Evolutionary conservation across 768 basidiomycete genomes (phyloP).

Genomic region (Gelatoporia subvermispora): DNA sequence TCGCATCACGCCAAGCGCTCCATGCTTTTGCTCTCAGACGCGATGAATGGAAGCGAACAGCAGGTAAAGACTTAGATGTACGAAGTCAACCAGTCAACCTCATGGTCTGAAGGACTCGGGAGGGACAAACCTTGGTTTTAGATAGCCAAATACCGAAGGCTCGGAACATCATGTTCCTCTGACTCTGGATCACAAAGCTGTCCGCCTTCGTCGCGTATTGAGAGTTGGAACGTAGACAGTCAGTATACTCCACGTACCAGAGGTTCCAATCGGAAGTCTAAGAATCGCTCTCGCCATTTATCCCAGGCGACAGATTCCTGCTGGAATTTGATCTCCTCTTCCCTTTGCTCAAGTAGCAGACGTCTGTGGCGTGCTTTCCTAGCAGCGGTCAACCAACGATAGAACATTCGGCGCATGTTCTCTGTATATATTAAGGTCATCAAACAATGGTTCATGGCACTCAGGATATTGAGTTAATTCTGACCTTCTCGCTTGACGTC

Average conservation of each 20-base stretch:
- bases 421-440: slow-evolving; percentile 42
- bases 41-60: slow-evolving; percentile 68
- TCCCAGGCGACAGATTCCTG: slow-evolving; percentile 63
- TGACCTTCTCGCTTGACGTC: slow-evolving; percentile 76
- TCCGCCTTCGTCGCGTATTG: slow-evolving; percentile 42
- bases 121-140: slow-evolving; percentile 56
- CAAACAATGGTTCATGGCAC: too few species aligned
- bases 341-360: slow-evolving; percentile 50
- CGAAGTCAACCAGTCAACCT: slow-evolving; percentile 3
- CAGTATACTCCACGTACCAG: slow-evolving; percentile 36
- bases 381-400: slow-evolving; percentile 62
- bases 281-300: slow-evolving; percentile 72
- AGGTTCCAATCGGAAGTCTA: slow-evolving; percentile 58
- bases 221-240: neutral
- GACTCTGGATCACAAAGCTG: slow-evolving; percentile 51
- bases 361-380: slow-evolving; percentile 61
- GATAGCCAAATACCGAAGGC: slow-evolving; percentile 72
- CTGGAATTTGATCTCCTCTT: slow-evolving; percentile 54
- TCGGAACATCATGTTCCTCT: slow-evolving; percentile 57
- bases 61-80: slow-evolving; percentile 59
- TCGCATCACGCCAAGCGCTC: slow-evolving; percentile 59
- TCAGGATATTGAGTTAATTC: too few species aligned
- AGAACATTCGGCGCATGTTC: slow-evolving; percentile 59
- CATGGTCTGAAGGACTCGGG: neutral
- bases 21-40: slow-evolving; percentile 58